Base-by-base conservation (phyloP, 2,329 filamentous ascomycete genomes). In the Ceratocystis destructans region DNA sequence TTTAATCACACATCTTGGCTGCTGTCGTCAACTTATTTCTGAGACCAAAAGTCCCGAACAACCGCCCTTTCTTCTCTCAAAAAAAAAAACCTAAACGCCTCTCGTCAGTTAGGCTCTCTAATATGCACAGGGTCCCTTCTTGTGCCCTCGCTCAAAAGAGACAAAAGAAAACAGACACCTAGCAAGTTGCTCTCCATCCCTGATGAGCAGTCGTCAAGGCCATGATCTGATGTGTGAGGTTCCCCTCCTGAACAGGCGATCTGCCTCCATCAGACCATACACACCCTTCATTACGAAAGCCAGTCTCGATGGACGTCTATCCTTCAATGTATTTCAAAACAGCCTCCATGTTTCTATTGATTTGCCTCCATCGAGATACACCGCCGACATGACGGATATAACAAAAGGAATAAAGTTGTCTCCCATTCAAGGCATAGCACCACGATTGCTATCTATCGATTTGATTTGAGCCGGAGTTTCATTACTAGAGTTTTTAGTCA, bases 1-100 rank as follows among this genome's bases (percentile, higher is more conserved):
- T n/a, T 17, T 17, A 57, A 57, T 57, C 53, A 57, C 53, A 57
- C 53, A 57, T 57, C 22, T 57, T 31, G 53, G 28, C 28, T 57
- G 12, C 37, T 41, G 37, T 41, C 53, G 28, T 57, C 53, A 33
- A 57, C 22, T 31, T 57, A 28, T 57, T 57, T 57, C 28, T 57
- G 53, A 12, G 22, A 31, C 22, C 25, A 57, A 57, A 57, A 57
- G 22, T 31, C 53, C 53, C 22, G 22, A 57, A n/a, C 28, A 22
- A 25, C 46, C n/a, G n/a, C 22, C 53, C 48, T 57, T 57, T 57
- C 12, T 15, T 6, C 53, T 28, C 12, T 17, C 53, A n/a, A n/a
- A n/a, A n/a, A n/a, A 33, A 31, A 57, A 57, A 31, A 5, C 46
- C 46, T 20, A 8, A 55, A 28, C 7, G 15, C 2, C 15, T 28